A percentile compares a stretch with the other conserved stretches of the same genome.
These are phyloP conservation scores for Ochetophila trinervis DNA, from an alignment of 306 rosid species.

Conservation along the genomic window DNA sequence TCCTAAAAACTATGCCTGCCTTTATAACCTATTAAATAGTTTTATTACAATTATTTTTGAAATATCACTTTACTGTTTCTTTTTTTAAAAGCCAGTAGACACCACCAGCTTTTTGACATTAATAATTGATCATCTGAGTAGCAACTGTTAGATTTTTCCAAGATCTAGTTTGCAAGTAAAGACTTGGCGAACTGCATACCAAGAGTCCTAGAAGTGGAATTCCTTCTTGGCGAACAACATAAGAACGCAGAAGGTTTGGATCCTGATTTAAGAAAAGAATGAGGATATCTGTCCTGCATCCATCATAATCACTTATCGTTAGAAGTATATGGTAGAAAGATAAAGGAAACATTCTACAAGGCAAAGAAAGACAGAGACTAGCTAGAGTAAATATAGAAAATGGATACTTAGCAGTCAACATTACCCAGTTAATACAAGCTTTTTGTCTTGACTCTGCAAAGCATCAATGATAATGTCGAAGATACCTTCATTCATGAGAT, in stretches of 20 bases:
- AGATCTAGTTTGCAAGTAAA: not conserved
- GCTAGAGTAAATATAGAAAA: constrained; percentile 21
- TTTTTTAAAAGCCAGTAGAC: not conserved
- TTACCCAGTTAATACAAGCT: constrained; percentile 87
- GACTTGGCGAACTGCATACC: constrained; percentile 43
- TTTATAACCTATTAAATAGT: no score
- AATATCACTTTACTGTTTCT: not conserved
- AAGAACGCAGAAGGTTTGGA: constrained; percentile 87
- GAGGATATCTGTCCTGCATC: constrained; percentile 99
- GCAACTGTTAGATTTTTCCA: not conserved
- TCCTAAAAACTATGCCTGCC: no score
- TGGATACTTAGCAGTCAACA: constrained; percentile 28
- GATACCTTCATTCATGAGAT: constrained; percentile 92
- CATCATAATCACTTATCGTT: constrained; percentile 47
- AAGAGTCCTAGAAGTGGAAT: constrained; percentile 71
- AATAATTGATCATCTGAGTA: not conserved
- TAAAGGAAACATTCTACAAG: not conserved
- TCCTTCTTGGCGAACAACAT: constrained; percentile 91
- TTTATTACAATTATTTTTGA: no score
- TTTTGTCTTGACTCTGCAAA: constrained; percentile 80
- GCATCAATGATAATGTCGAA: constrained; percentile 73
- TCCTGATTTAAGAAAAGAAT: constrained; percentile 96
- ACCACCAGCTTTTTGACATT: not conserved
- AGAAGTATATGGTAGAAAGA: constrained; percentile 24
- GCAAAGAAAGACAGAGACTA: constrained; percentile 13